These are phyloP conservation scores for Diplosphaera chodatii DNA, from an alignment of 139 green algal species.

Conservation along the genomic window DNA sequence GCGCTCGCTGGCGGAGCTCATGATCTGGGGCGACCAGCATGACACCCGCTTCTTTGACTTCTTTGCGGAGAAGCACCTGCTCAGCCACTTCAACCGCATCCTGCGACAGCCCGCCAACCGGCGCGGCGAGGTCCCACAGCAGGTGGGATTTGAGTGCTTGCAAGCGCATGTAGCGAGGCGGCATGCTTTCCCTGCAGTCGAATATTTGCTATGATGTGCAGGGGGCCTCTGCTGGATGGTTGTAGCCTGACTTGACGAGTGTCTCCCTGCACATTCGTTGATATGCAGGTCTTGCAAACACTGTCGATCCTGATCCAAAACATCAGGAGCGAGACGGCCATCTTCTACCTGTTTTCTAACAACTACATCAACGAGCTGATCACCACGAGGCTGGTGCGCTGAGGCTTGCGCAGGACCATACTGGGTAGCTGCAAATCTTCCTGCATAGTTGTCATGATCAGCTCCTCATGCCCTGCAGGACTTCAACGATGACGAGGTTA, in stretches of 20 bases:
- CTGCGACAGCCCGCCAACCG: slow-evolving; percentile 69
- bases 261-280: too few relatives aligned
- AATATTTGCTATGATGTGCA: too few relatives aligned
- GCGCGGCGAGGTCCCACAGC: slow-evolving; percentile 72
- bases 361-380: slow-evolving; percentile 89
- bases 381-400: slow-evolving; percentile 1
- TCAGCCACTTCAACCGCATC: slow-evolving; percentile 82
- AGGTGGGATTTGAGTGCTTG: too few relatives aligned
- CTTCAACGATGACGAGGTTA: slow-evolving; percentile 92
- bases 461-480: slow-evolving; percentile 56
- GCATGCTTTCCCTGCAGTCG: too few relatives aligned
- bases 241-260: too few relatives aligned
- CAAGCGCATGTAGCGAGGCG: too few relatives aligned
- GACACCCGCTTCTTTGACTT: slow-evolving; percentile 92
- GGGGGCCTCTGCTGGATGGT: too few relatives aligned
- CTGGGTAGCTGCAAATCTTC: too few relatives aligned
- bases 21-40: slow-evolving; percentile 98
- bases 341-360: slow-evolving; percentile 95
- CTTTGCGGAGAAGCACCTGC: slow-evolving; percentile 90
- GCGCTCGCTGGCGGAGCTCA: slow-evolving; percentile 87
- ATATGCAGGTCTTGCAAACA: slow-evolving; percentile 74
- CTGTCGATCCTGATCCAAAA: slow-evolving; percentile 97
- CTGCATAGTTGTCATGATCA: too few relatives aligned
- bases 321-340: slow-evolving; percentile 74
- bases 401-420: too few relatives aligned